These are phyloP conservation scores for Rhodomyrtus psidioides DNA, from an alignment of 441 rosid species.

Conservation along the genomic window DNA sequence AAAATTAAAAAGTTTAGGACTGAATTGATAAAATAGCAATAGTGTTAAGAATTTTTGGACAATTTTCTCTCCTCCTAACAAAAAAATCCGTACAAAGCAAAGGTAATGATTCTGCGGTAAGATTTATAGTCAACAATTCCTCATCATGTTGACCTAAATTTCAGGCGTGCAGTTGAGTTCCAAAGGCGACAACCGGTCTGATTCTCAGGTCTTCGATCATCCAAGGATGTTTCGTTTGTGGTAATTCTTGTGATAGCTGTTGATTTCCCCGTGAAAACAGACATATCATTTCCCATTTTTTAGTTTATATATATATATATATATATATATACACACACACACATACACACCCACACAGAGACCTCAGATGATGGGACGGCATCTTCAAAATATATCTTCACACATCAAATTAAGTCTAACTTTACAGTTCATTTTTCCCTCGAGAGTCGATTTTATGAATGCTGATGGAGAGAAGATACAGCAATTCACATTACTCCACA, in stretches of 20 bases:
- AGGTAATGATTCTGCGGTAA: no score
- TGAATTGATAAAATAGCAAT: no score
- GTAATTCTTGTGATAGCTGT: not conserved
- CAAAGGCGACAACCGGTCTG: not conserved
- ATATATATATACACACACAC: no score
- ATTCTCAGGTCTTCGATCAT: not conserved
- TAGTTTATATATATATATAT: no score
- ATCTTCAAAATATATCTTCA: not conserved
- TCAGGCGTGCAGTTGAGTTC: no score
- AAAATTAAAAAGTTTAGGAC: no score
- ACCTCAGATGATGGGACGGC: not conserved
- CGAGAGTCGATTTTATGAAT: not conserved
- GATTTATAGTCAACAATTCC: no score
- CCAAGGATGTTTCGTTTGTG: not conserved
- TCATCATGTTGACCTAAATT: no score
- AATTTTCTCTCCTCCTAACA: no score
- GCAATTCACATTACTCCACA: not conserved
- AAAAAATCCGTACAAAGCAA: no score
- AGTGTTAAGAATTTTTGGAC: no score
- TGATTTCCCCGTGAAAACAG: not conserved
- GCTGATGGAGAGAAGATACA: not conserved
- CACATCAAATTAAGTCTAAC: not conserved
- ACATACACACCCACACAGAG: no score
- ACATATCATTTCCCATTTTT: not conserved
- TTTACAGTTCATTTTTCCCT: not conserved